A percentile compares a stretch with the other conserved stretches of the same genome.
These are phyloP conservation scores for Fusarium hostae DNA, from an alignment of 2,329 filamentous ascomycete genomes.

Conservation along the genomic window DNA sequence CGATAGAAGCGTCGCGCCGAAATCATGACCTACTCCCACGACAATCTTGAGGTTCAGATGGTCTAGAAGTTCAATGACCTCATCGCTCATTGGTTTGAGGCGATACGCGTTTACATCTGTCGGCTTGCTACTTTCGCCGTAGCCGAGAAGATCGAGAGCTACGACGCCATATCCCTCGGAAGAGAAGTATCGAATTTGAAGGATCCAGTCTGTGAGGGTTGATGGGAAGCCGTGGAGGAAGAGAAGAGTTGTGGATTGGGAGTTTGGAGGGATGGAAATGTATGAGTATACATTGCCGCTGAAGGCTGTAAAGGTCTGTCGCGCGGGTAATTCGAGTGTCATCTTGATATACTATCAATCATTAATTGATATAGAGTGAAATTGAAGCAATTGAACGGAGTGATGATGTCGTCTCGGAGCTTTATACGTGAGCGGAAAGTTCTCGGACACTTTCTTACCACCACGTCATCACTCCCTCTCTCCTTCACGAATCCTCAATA, in stretches of 20 bases:
- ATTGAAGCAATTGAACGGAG: neutral
- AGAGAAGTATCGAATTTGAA: conserved; percentile 51
- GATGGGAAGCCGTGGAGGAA: conserved; percentile 63
- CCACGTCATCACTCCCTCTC: neutral
- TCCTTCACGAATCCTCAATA: conserved; percentile 49
- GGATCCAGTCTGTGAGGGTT: conserved; percentile 56
- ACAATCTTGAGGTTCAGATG: conserved; percentile 49
- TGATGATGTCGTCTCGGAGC: neutral
- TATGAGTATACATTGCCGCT: conserved; percentile 47
- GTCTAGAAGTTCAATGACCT: conserved; percentile 49
- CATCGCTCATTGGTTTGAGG: conserved; percentile 47
- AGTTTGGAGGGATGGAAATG: conserved; percentile 38
- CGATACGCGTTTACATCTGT: conserved; percentile 45
- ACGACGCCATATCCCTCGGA: conserved; percentile 55
- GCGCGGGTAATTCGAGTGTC: neutral
- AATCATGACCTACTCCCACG: conserved; percentile 56
- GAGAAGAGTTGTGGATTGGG: conserved; percentile 51
- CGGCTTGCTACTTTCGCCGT: conserved; percentile 50
- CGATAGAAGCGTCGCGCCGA: conserved; percentile 49
- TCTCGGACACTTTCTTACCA: conserved; percentile 42
- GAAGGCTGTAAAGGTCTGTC: conserved; percentile 21
- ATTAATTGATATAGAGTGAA: neutral
- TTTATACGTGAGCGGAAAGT: conserved; percentile 38
- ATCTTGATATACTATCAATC: neutral
- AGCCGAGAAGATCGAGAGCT: conserved; percentile 55